Percentiles rank a stretch among this genome's conserved stretches.
Conservation (phyloP, 2,329 filamentous ascomycete species). For the Cladosporium sp. region DNA sequence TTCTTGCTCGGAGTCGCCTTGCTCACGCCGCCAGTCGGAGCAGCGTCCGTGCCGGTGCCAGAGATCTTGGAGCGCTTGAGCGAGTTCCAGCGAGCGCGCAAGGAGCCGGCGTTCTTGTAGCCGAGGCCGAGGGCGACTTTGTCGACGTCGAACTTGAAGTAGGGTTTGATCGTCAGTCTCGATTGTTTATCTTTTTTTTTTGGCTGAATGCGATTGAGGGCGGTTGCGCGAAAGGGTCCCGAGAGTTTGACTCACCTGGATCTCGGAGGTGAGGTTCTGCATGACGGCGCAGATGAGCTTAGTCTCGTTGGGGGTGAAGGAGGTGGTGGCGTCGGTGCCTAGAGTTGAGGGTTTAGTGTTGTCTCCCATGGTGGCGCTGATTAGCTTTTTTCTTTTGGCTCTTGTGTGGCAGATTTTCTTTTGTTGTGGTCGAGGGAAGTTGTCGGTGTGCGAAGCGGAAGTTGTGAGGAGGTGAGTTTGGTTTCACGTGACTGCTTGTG, state of each 20-base stretch:
- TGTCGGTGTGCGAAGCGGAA: neutral
- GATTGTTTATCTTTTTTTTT: too few relatives aligned
- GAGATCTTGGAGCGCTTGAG: constrained; percentile 31
- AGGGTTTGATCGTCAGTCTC: neutral
- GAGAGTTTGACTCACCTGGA: constrained; percentile 23
- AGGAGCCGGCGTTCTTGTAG: constrained; percentile 30
- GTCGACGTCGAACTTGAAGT: constrained; percentile 28
- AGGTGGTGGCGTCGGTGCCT: neutral
- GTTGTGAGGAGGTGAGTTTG: neutral
- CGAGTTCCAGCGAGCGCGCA: constrained; percentile 28
- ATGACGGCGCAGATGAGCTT: constrained; percentile 30
- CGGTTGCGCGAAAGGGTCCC: neutral
- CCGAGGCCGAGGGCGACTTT: constrained; percentile 26
- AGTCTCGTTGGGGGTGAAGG: constrained; percentile 27
- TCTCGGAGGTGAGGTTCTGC: constrained; percentile 28
- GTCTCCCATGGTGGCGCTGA: constrained; percentile 1
- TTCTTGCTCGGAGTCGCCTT: constrained; percentile 25
- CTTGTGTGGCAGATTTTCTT: neutral
- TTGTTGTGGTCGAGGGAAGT: neutral
- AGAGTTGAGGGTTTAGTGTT: neutral
- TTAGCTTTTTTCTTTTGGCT: neutral
- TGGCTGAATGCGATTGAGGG: neutral
- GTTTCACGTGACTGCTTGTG: neutral
- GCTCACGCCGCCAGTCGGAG: constrained; percentile 7
- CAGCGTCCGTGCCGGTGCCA: neutral